phyloP scores from a whole-genome alignment of 2,329 filamentous ascomycete species.

The Aureobasidium vineae region DNA sequence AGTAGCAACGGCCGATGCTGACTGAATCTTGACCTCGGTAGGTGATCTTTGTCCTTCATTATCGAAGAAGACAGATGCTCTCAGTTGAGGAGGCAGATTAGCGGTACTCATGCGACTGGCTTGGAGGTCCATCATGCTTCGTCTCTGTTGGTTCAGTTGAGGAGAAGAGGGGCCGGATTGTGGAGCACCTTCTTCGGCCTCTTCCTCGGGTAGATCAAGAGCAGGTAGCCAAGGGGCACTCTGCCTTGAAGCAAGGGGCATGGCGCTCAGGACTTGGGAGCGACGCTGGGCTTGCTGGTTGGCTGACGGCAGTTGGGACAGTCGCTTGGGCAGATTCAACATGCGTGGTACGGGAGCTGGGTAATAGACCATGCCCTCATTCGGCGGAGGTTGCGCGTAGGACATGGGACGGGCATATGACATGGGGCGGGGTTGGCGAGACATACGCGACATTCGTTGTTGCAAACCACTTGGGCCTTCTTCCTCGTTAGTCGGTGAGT shows the following conservation, averaged over 20 bases:
- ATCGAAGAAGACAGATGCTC: slow-evolving; percentile 92
- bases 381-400: slow-evolving; percentile 60
- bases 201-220: slow-evolving; percentile 21
- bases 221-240: slow-evolving; percentile 50
- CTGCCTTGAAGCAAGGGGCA: slow-evolving; percentile 56
- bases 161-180: slow-evolving; percentile 21
- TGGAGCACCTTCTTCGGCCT: slow-evolving; percentile 22
- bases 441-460: slow-evolving; percentile 23
- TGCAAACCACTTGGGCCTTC: not conserved
- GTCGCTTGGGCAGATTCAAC: slow-evolving; percentile 84
- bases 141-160: slow-evolving; percentile 34
- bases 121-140: slow-evolving; percentile 40
- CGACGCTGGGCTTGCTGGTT: slow-evolving; percentile 66
- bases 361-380: slow-evolving; percentile 87
- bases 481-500: slow-evolving; percentile 54
- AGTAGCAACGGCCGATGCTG: slow-evolving; percentile 82
- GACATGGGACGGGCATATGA: slow-evolving; percentile 50
- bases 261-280: slow-evolving; percentile 67
- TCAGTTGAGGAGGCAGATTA: slow-evolving; percentile 74
- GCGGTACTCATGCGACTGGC: slow-evolving; percentile 39
- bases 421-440: slow-evolving; percentile 29
- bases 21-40: slow-evolving; percentile 60
- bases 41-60: slow-evolving; percentile 32
- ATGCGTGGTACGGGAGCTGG: slow-evolving; percentile 91
- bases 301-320: slow-evolving; percentile 70